A percentile compares a stretch with the other conserved stretches of the same genome.
Evolutionary conservation across 202 grass and related monocot species (phyloP).

Genomic region (Hordeum pubiflorum): DNA sequence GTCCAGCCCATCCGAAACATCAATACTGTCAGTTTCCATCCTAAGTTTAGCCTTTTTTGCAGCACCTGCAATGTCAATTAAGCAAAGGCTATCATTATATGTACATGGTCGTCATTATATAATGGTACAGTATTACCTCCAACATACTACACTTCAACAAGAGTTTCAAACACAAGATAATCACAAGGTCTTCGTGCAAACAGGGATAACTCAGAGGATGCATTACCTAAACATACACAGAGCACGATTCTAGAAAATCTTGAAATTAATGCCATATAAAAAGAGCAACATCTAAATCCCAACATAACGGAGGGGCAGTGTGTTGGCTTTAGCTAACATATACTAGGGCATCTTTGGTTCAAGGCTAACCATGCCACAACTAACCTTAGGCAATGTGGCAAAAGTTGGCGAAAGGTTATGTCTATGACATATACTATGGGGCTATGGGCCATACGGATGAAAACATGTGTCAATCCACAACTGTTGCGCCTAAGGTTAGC

Average conservation of each 20-base stretch:
- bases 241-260: background rate
- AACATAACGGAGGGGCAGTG: background rate
- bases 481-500: background rate
- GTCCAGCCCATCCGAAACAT: constrained; percentile 67
- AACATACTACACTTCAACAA: background rate
- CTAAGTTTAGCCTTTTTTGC: constrained; percentile 55
- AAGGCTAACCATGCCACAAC: background rate
- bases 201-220: background rate
- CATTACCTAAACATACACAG: background rate
- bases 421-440: background rate
- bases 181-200: background rate
- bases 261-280: background rate
- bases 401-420: background rate
- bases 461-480: background rate
- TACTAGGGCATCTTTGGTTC: background rate
- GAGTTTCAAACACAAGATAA: background rate
- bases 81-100: constrained; percentile 17
- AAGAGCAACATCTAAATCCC: background rate
- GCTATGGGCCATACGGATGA: background rate
- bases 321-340: background rate
- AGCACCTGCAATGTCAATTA: constrained; percentile 41
- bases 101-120: background rate
- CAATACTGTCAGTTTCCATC: constrained; percentile 54
- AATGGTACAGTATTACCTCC: background rate
- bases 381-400: background rate